Conservation (phyloP, 2,329 filamentous ascomycete species). For the Penicillium digitatum region DNA sequence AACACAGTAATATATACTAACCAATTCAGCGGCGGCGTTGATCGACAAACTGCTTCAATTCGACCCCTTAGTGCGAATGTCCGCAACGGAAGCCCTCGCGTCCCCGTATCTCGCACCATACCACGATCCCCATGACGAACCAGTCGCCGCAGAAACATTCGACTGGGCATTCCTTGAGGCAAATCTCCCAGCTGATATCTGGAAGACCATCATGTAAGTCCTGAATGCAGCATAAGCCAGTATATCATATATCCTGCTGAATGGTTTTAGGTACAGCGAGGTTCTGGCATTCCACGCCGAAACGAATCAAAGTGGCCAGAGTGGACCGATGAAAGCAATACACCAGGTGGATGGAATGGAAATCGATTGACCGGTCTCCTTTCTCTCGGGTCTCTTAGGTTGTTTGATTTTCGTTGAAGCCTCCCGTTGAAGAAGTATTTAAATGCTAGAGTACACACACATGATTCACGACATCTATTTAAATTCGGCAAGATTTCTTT, state of each 20-base stretch:
- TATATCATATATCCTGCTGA: not conserved
- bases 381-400: not conserved
- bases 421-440: not conserved
- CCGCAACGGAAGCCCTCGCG: conserved; percentile 74
- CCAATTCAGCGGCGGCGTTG: conserved; percentile 69
- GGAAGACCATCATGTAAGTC: conserved; percentile 99
- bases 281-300: conserved; percentile 19
- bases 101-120: conserved; percentile 94
- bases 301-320: not conserved
- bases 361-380: not conserved
- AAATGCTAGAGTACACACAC: not conserved
- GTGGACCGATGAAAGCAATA: not conserved
- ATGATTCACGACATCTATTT: not conserved
- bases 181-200: conserved; percentile 91
- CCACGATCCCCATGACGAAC: conserved; percentile 95
- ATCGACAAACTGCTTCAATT: conserved; percentile 96
- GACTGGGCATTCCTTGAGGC: conserved; percentile 99
- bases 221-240: not conserved
- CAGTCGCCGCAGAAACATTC: conserved; percentile 90
- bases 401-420: not conserved
- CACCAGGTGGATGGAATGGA: conserved; percentile 9
- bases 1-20: not conserved
- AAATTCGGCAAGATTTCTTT: not conserved
- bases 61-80: conserved; percentile 87
- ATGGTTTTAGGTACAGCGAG: conserved; percentile 11